phyloP scores from a whole-genome alignment of 805 yeast genomes.

The Ogataea paradorogensis region DNA sequence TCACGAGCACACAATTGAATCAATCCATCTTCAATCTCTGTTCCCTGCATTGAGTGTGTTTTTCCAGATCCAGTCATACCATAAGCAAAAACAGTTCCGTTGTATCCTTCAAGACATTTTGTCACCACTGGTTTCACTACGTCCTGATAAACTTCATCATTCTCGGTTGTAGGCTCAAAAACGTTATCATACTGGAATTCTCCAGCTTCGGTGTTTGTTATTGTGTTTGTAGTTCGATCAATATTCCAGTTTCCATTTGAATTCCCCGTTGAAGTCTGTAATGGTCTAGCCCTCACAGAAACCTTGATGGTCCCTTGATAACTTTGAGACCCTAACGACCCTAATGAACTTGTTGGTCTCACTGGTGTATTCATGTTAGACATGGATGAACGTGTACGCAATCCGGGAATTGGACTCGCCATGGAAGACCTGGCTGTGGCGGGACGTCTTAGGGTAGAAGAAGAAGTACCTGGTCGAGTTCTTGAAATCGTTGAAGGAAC shows the following conservation, averaged over 20 bases:
- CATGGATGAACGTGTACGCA: slow-evolving; percentile 24
- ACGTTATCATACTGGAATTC: slow-evolving; percentile 78
- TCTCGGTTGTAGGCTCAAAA: slow-evolving; percentile 54
- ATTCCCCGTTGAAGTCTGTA: slow-evolving; percentile 18
- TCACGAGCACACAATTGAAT: slow-evolving; percentile 64
- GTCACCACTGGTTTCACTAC: slow-evolving; percentile 52
- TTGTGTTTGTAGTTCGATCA: slow-evolving; percentile 37
- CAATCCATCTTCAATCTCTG: slow-evolving; percentile 59
- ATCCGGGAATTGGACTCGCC: slow-evolving; percentile 8
- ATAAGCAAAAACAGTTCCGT: slow-evolving; percentile 88
- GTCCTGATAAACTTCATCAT: slow-evolving; percentile 56
- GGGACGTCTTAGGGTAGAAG: slow-evolving; percentile 20
- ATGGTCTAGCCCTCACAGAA: slow-evolving; percentile 74
- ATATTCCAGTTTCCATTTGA: slow-evolving; percentile 42
- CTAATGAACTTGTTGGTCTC: slow-evolving; percentile 23
- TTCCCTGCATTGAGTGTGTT: slow-evolving; percentile 83
- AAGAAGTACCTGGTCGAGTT: slow-evolving; percentile 20
- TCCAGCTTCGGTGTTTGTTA: slow-evolving; percentile 54
- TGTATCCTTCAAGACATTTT: slow-evolving; percentile 68
- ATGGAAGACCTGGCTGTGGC: slow-evolving; percentile 15
- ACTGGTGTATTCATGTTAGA: slow-evolving; percentile 21
- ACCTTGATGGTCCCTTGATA: slow-evolving; percentile 76
- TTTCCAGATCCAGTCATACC: slow-evolving; percentile 96
- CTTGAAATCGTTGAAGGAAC: slow-evolving; percentile 17
- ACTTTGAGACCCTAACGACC: slow-evolving; percentile 14